These are phyloP conservation scores for Xylariaceae sp. DNA, from an alignment of 2,329 filamentous ascomycete genomes.

Conservation along the genomic window DNA sequence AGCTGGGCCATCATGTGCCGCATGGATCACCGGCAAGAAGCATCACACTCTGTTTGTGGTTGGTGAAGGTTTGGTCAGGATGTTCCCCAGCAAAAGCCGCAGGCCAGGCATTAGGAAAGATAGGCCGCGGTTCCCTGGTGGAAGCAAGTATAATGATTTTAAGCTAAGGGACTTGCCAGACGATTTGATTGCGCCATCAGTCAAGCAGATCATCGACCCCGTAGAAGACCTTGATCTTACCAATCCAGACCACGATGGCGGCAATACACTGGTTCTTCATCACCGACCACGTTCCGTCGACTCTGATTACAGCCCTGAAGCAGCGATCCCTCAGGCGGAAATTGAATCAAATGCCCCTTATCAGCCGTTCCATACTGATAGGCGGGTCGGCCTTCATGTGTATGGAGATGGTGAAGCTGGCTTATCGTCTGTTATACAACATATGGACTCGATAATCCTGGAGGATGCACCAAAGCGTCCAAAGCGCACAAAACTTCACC, in stretches of 20 bases:
- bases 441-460: constrained; percentile 50
- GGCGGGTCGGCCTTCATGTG: constrained; percentile 78
- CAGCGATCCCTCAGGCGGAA: constrained; percentile 76
- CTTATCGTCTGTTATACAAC: constrained; percentile 45
- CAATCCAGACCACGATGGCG: constrained; percentile 59
- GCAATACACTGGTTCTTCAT: constrained; percentile 59
- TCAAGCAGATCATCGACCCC: constrained; percentile 61
- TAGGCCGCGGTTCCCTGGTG: constrained; percentile 59
- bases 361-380: constrained; percentile 93
- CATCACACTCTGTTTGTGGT: constrained; percentile 69
- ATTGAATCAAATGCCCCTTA: constrained; percentile 96
- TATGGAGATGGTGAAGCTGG: constrained; percentile 49
- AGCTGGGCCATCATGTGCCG: constrained; percentile 62
- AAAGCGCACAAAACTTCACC: constrained; percentile 44
- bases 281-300: constrained; percentile 47
- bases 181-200: constrained; percentile 60
- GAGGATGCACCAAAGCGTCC: constrained; percentile 48
- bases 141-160: constrained; percentile 68
- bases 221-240: constrained; percentile 62
- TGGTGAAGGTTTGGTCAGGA: constrained; percentile 68
- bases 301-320: constrained; percentile 59
- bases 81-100: constrained; percentile 65
- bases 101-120: constrained; percentile 60
- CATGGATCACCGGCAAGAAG: constrained; percentile 68
- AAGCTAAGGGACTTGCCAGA: constrained; percentile 69